Percentiles rank a stretch among this genome's conserved stretches.
Conservation (phyloP, 441 rosid species). For the Erodium moschatum region DNA sequence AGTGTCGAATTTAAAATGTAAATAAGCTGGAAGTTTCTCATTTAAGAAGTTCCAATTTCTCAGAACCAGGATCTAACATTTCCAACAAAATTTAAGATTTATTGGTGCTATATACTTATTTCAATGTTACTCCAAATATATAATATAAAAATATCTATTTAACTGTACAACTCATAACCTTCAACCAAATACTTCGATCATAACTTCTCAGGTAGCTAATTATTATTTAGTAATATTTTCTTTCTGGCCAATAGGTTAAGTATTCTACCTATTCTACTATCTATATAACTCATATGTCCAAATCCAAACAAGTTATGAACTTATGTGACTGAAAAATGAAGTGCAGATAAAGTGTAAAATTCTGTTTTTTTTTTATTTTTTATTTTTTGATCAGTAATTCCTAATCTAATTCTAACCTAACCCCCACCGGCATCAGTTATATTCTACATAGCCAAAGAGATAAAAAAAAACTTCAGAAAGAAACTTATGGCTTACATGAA, state of each 20-base stretch:
- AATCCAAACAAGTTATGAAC: constrained; percentile 1
- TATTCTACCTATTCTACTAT: not conserved
- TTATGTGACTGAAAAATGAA: not conserved
- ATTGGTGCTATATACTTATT: not conserved
- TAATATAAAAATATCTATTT: not conserved
- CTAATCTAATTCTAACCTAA: too few species aligned
- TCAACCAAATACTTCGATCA: not conserved
- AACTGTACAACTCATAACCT: not conserved
- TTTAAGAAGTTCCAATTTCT: not conserved
- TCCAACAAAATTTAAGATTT: not conserved
- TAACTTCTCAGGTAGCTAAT: not conserved
- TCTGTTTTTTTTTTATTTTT: not conserved
- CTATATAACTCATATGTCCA: not conserved
- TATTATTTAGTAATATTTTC: not conserved
- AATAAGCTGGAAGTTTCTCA: not conserved
- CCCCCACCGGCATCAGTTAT: not conserved
- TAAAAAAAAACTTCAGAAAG: not conserved
- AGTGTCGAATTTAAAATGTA: not conserved
- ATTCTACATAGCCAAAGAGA: constrained; percentile 12
- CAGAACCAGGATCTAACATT: not conserved
- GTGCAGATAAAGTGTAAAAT: not conserved
- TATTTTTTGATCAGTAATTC: too few species aligned
- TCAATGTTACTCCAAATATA: not conserved
- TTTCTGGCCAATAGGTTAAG: not conserved
- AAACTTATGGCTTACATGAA: constrained; percentile 54